Evolutionary conservation across 2,329 filamentous ascomycete genomes (phyloP), one percentile per base, ranked within the genome.

Genomic region (Sclerotinia borealis): DNA sequence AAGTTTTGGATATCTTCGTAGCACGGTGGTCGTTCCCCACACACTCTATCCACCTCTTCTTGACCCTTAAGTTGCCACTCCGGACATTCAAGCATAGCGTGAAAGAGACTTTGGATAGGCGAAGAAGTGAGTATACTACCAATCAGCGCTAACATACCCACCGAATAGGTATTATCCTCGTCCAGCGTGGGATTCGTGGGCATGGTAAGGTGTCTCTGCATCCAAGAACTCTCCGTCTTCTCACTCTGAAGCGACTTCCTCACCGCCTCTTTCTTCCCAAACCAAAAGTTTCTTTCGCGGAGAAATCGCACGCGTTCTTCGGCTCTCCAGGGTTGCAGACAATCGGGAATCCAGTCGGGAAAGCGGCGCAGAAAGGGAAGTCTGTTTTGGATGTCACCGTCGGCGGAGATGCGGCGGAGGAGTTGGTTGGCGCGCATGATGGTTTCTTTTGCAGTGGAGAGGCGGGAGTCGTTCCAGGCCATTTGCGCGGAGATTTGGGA

Each of bases 11-110:
- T 73, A 65, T 85, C 82, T 3, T 77, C 74, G 63, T 80, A 78
- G 0, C 69, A 74, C 1, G 83, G 82, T 3, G 84, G 72, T 9
- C 81, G 73, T 1, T 70, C 69, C 2, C 81, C 81, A 34, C 83
- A 75, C 0, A 83, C 78, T 7, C 72, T 69, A 64, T 85, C 81
- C 15, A 85, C 68, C 52, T 79, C 76, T 27, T 73, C 72, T 64
- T 79, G 79, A 3, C 65, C 67, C n/a, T 67, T 68, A n/a, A 41
- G 27, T 25, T 68, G 65, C 55, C 68, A 64, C 19, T 65, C 43
- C 8, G 68, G 67, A 52, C 67, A 63, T 50, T 59, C 45, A 11
- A 64, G 50, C 51, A 68, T 72, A 17, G 69, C 69, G 2, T 71
- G 59, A 48, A 73, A 65, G 52, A 71, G 72, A 36, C 66, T 68